A percentile compares a stretch with the other conserved stretches of the same genome.
These are phyloP conservation scores for Didymosphaeria variabile DNA, from an alignment of 2,329 filamentous ascomycete genomes.

Conservation along the genomic window DNA sequence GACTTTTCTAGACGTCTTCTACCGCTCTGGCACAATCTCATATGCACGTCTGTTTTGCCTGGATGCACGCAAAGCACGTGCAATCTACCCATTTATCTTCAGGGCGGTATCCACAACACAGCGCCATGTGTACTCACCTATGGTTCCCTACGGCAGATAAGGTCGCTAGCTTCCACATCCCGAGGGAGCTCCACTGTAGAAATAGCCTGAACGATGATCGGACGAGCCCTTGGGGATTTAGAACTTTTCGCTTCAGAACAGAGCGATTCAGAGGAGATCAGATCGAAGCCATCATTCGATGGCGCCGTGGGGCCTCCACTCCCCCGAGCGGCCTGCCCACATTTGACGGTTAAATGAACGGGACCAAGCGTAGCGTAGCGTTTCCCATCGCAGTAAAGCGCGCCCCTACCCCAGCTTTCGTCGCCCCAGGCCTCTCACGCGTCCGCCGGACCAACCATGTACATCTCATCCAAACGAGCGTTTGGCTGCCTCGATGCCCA, in stretches of 20 bases:
- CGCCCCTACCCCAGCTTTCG: slow-evolving; percentile 17
- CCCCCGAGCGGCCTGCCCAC: slow-evolving; percentile 15
- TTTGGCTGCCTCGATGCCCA: not conserved
- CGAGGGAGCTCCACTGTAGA: not conserved
- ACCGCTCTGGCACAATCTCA: slow-evolving; percentile 5
- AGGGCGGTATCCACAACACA: not conserved
- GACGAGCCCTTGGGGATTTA: not conserved
- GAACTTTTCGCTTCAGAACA: not conserved
- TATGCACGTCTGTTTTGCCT: slow-evolving; percentile 7
- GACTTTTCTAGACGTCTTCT: slow-evolving; percentile 10
- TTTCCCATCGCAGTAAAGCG: not conserved
- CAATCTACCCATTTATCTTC: not conserved
- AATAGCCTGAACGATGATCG: slow-evolving; percentile 7
- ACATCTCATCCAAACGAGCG: slow-evolving; percentile 1
- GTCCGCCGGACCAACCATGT: slow-evolving; percentile 1
- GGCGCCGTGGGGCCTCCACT: slow-evolving; percentile 19
- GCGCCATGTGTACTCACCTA: not conserved
- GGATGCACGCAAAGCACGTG: not conserved
- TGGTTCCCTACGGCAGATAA: not conserved
- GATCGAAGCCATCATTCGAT: not conserved
- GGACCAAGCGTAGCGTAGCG: slow-evolving; percentile 12
- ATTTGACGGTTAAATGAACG: slow-evolving; percentile 30
- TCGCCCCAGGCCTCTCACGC: slow-evolving; percentile 2
- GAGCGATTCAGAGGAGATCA: not conserved
- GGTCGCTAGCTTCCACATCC: not conserved